A percentile compares a stretch with the other conserved stretches of the same genome.
Evolutionary conservation across 2,329 filamentous ascomycete species (phyloP).

Genomic region (Pestalotiopsis sp.): DNA sequence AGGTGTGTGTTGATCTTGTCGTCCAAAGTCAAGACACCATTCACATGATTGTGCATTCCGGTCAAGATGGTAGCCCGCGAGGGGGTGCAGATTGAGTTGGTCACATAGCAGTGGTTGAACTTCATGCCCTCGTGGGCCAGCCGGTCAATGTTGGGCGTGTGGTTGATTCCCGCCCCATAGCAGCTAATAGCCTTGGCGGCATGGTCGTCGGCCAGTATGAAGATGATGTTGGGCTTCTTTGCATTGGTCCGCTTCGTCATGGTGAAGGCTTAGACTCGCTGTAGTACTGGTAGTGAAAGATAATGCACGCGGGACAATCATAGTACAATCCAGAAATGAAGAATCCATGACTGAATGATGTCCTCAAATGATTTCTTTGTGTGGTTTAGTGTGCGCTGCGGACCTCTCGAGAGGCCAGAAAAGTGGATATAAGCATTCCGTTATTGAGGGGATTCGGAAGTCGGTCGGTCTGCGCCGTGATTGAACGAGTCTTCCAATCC

Average conservation of each 20-base stretch:
- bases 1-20: constrained; percentile 48
- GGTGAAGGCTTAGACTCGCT: not conserved
- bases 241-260: not conserved
- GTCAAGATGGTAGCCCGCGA: constrained; percentile 49
- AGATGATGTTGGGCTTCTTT: constrained; percentile 40
- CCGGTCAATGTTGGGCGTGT: constrained; percentile 51
- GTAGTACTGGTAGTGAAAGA: not conserved
- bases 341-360: not conserved
- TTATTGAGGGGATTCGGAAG: not conserved
- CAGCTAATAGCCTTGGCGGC: constrained; percentile 48
- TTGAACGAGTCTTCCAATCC: not conserved
- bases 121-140: constrained; percentile 48
- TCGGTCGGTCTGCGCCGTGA: not conserved
- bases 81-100: constrained; percentile 53
- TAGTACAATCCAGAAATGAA: not conserved
- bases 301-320: not conserved
- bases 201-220: constrained; percentile 58
- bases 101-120: constrained; percentile 56
- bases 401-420: not conserved
- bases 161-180: constrained; percentile 52
- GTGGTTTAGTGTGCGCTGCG: not conserved
- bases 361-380: not conserved
- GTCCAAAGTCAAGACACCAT: constrained; percentile 50
- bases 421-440: not conserved
- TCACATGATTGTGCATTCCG: constrained; percentile 54